Percentiles rank a stretch among this genome's conserved stretches.
Conservation (phyloP, 306 rosid genomes). For the Lotus japonicus region DNA sequence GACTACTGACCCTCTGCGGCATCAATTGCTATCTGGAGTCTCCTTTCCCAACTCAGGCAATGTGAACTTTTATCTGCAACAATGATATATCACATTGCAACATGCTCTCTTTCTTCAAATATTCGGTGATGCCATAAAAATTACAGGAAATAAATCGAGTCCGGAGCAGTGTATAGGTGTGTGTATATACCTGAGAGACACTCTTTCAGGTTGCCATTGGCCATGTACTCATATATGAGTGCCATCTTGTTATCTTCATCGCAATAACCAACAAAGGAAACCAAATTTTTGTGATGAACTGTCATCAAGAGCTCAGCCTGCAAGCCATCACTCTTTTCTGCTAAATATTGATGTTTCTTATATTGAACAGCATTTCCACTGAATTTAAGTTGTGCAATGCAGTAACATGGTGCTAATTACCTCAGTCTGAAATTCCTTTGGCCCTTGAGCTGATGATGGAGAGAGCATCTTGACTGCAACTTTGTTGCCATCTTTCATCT, state of each 20-base stretch:
- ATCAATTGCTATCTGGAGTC: conserved; percentile 59
- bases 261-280: conserved; percentile 51
- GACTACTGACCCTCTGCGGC: conserved; percentile 51
- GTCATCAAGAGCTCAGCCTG: conserved; percentile 63
- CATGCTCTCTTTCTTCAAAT: not conserved
- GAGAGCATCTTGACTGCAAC: conserved; percentile 67
- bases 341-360: conserved; percentile 1
- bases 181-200: conserved; percentile 51
- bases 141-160: not conserved
- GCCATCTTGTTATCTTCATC: conserved; percentile 48
- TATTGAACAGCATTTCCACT: conserved; percentile 4
- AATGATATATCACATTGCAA: conserved; percentile 15
- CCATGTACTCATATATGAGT: conserved; percentile 60
- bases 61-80: conserved; percentile 38
- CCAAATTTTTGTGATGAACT: conserved; percentile 55
- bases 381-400: not conserved
- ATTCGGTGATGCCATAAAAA: not conserved
- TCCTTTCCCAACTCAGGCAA: conserved; percentile 50
- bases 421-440: conserved; percentile 65
- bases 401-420: conserved; percentile 22
- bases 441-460: conserved; percentile 63
- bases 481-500: conserved; percentile 46
- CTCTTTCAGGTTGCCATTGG: conserved; percentile 51
- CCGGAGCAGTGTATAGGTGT: not conserved
- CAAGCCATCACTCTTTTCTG: conserved; percentile 19